phyloP scores from a whole-genome alignment of 106 monocot species.

The Apostasia shenzhenica region DNA sequence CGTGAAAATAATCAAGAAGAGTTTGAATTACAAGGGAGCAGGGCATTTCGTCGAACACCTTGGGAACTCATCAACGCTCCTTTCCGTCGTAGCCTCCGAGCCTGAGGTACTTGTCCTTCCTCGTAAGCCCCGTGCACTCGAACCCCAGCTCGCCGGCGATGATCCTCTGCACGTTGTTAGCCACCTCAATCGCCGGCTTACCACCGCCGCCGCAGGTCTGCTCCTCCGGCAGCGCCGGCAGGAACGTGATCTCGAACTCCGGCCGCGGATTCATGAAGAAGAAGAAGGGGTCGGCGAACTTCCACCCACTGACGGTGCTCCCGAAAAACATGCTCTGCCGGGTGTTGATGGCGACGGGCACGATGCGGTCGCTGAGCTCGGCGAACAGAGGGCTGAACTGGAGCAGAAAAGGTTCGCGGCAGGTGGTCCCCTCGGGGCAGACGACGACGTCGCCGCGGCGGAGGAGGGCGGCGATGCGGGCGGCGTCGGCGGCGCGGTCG shows the following conservation, averaged over 20 bases:
- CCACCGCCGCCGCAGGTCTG: slow-evolving; percentile 42
- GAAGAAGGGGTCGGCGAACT: slow-evolving; percentile 83
- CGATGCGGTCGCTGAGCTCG: slow-evolving; percentile 66
- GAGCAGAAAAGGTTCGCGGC: slow-evolving; percentile 76
- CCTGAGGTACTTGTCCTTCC: slow-evolving; percentile 74
- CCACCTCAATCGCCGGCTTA: slow-evolving; percentile 63
- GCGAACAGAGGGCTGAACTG: slow-evolving; percentile 85
- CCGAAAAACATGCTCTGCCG: slow-evolving; percentile 55
- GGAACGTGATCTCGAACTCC: slow-evolving; percentile 67
- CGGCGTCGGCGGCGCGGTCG: slow-evolving; percentile 43
- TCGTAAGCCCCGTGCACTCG: slow-evolving; percentile 46
- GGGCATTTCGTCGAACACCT: slow-evolving; percentile 1
- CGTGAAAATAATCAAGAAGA: neutral
- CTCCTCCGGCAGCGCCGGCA: slow-evolving; percentile 47
- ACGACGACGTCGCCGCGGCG: slow-evolving; percentile 57
- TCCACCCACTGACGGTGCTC: slow-evolving; percentile 68
- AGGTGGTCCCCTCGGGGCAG: slow-evolving; percentile 90
- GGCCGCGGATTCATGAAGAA: slow-evolving; percentile 95
- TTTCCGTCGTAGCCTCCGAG: slow-evolving; percentile 60
- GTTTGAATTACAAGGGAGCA: neutral
- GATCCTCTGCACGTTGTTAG: slow-evolving; percentile 66
- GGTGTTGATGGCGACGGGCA: slow-evolving; percentile 68
- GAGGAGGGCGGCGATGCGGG: slow-evolving; percentile 45
- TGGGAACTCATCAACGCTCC: neutral
- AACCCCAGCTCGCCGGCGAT: slow-evolving; percentile 48